phyloP scores from a whole-genome alignment of 768 basidiomycete genomes.

The Kwoniella bestiolae region DNA sequence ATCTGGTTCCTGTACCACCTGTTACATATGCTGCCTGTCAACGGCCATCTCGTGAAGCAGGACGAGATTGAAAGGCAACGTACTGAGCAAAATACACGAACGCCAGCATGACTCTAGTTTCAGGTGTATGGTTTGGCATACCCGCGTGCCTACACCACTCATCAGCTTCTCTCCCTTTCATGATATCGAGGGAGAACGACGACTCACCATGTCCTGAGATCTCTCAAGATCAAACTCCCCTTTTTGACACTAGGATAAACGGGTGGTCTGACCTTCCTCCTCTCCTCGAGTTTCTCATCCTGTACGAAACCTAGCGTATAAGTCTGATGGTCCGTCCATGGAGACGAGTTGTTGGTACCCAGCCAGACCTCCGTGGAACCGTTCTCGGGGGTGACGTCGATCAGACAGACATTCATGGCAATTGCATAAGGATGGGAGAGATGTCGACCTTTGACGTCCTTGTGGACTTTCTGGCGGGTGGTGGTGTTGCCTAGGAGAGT shows the following conservation, averaged over 20 bases:
- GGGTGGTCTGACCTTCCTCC: slow-evolving; percentile 22
- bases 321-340: slow-evolving; percentile 21
- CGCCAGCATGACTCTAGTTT: slow-evolving; percentile 22
- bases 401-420: slow-evolving; percentile 16
- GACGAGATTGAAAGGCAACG: not conserved
- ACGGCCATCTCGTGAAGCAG: not conserved
- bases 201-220: slow-evolving; percentile 24
- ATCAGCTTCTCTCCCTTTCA: not conserved
- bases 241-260: slow-evolving; percentile 19
- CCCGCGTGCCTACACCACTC: slow-evolving; percentile 15
- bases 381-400: slow-evolving; percentile 27
- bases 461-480: slow-evolving; percentile 20
- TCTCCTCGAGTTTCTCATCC: slow-evolving; percentile 13
- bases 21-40: not conserved
- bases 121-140: slow-evolving; percentile 22
- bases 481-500: slow-evolving; percentile 17
- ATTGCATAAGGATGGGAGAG: slow-evolving; percentile 23
- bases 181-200: not conserved
- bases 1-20: slow-evolving; percentile 25
- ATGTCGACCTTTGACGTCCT: slow-evolving; percentile 18
- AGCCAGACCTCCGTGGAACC: slow-evolving; percentile 30
- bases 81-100: slow-evolving; percentile 21
- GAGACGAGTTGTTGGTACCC: slow-evolving; percentile 18
- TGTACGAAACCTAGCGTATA: slow-evolving; percentile 9
- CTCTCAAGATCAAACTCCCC: slow-evolving; percentile 22